A percentile compares a stretch with the other conserved stretches of the same genome.
phyloP scores from a whole-genome alignment of 2,329 filamentous ascomycete species.

The Raffaelea arxii region DNA sequence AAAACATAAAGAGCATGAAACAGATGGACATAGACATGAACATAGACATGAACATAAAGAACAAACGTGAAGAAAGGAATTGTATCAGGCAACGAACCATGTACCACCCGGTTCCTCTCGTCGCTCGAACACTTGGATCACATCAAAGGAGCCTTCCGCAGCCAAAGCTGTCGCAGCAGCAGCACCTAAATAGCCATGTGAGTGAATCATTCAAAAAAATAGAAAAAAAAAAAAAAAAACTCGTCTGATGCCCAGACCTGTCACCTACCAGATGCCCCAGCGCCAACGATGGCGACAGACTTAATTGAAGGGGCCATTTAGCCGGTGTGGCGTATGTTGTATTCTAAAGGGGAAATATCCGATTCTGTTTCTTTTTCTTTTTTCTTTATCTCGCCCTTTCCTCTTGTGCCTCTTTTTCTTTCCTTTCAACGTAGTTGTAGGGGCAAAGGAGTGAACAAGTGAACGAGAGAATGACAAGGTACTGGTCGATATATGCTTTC shows the following conservation, averaged over 20 bases:
- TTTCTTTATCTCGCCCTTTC: too few species aligned
- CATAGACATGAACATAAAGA: too few species aligned
- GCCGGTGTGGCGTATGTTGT: too few species aligned
- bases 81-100: conserved; percentile 24
- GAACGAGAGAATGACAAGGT: too few species aligned
- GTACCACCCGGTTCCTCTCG: conserved; percentile 33
- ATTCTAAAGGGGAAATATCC: too few species aligned
- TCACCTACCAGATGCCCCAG: conserved; percentile 8
- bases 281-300: conserved; percentile 11
- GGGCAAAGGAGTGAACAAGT: too few species aligned
- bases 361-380: too few species aligned
- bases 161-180: conserved; percentile 36
- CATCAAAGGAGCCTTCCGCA: conserved; percentile 32
- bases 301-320: conserved; percentile 3
- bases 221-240: neutral
- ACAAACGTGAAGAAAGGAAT: neutral
- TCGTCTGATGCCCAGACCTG: neutral
- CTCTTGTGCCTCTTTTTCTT: too few species aligned
- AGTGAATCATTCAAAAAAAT: neutral
- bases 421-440: too few species aligned
- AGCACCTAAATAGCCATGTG: conserved; percentile 24
- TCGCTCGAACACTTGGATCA: conserved; percentile 31
- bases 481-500: too few species aligned
- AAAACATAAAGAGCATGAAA: neutral
- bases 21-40: too few species aligned